Percentiles rank a stretch among this genome's conserved stretches.
These are phyloP conservation scores for Scolecobasidium constrictum DNA, from an alignment of 2,329 filamentous ascomycete species.

Conservation along the genomic window DNA sequence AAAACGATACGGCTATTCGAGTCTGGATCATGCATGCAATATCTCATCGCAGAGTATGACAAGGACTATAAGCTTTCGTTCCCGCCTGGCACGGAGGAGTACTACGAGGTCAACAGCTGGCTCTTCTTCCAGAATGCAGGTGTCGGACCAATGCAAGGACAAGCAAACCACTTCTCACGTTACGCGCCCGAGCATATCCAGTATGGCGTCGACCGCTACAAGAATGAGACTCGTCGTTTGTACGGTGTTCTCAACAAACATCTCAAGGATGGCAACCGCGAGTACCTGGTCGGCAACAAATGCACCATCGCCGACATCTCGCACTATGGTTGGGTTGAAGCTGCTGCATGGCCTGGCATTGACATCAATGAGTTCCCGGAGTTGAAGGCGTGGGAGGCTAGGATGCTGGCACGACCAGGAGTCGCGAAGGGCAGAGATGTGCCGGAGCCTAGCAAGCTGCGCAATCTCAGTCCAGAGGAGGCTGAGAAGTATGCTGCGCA, in stretches of 20 bases:
- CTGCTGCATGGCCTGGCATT: slow-evolving; percentile 48
- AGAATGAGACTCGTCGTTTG: slow-evolving; percentile 35
- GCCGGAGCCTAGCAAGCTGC: slow-evolving; percentile 51
- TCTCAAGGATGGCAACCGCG: slow-evolving; percentile 19
- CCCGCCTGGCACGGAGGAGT: slow-evolving; percentile 52
- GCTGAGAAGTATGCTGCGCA: slow-evolving; percentile 46
- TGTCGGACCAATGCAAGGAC: slow-evolving; percentile 70
- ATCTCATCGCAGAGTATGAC: slow-evolving; percentile 33
- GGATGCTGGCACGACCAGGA: slow-evolving; percentile 55
- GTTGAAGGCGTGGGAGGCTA: slow-evolving; percentile 67
- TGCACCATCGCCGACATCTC: slow-evolving; percentile 29
- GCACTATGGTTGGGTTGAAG: slow-evolving; percentile 74
- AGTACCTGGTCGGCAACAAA: slow-evolving; percentile 31
- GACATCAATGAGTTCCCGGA: slow-evolving; percentile 66
- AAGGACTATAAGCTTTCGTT: slow-evolving; percentile 37
- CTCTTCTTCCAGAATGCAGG: slow-evolving; percentile 62
- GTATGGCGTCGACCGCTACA: slow-evolving; percentile 36
- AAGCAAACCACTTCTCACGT: slow-evolving; percentile 72
- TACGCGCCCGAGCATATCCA: slow-evolving; percentile 58
- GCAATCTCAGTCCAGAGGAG: slow-evolving; percentile 47
- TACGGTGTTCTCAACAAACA: slow-evolving; percentile 33
- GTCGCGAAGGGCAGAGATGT: slow-evolving; percentile 69
- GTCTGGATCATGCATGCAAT: slow-evolving; percentile 18
- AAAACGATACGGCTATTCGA: slow-evolving; percentile 46
- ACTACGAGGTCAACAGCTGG: slow-evolving; percentile 75